Conservation (phyloP, 2,329 filamentous ascomycete species). For the Daldinia sp. region DNA sequence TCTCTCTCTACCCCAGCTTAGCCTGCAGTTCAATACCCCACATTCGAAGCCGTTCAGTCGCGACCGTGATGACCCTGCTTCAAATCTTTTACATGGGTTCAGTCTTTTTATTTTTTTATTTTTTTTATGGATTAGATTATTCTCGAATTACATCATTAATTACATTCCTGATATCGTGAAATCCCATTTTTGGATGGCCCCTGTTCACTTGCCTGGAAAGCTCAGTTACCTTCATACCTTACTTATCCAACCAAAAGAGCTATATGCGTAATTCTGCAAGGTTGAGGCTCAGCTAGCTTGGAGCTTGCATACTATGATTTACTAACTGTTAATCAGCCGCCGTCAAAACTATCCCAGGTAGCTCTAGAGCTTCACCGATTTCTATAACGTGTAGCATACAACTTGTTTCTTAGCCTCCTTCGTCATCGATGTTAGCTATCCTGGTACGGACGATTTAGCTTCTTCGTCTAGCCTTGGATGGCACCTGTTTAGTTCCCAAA, state of each 20-base stretch:
- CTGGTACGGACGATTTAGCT: slow-evolving; percentile 21
- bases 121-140: slow-evolving; percentile 8
- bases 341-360: no score
- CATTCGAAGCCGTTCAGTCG: slow-evolving; percentile 3
- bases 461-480: slow-evolving; percentile 20
- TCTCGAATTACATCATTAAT: slow-evolving; percentile 36
- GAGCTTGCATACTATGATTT: slow-evolving; percentile 2
- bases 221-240: not conserved
- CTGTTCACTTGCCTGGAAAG: not conserved
- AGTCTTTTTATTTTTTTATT: not conserved
- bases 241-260: not conserved
- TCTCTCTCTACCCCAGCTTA: slow-evolving; percentile 5
- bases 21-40: slow-evolving; percentile 5
- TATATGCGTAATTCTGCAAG: slow-evolving; percentile 11
- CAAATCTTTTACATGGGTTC: not conserved
- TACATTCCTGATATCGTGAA: slow-evolving; percentile 29
- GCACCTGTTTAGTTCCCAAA: not conserved
- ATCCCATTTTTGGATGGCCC: slow-evolving; percentile 6
- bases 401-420: slow-evolving; percentile 24
- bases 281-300: slow-evolving; percentile 19
- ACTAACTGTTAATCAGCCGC: not conserved
- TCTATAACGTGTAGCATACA: slow-evolving; percentile 3
- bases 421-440: slow-evolving; percentile 42
- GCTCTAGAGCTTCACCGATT: not conserved
- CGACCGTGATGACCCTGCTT: slow-evolving; percentile 6